Evolutionary conservation across 768 basidiomycete genomes (phyloP).

Genomic region (Mycena amicta): DNA sequence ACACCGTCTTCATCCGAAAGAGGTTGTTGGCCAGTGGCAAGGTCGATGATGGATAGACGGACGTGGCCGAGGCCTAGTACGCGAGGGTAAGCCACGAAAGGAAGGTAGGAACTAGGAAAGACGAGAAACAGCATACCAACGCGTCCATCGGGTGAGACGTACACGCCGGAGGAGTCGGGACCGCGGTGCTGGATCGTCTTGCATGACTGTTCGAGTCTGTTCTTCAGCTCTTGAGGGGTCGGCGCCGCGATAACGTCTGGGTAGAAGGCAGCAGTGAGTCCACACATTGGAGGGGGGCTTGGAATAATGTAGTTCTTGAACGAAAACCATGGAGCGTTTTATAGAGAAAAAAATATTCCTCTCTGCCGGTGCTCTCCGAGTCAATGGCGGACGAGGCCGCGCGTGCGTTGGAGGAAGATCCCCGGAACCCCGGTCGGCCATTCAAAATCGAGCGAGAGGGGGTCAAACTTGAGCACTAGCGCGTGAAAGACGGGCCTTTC

Average conservation of each 20-base stretch:
- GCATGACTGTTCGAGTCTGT: constrained; percentile 7
- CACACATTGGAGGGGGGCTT: background rate
- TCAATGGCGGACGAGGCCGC: too few species aligned
- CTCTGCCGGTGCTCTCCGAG: too few species aligned
- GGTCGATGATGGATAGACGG: constrained; percentile 24
- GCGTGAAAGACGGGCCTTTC: too few species aligned
- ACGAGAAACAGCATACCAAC: constrained; percentile 9
- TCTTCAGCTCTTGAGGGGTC: background rate
- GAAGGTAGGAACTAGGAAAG: too few species aligned
- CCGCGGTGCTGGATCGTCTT: constrained; percentile 17
- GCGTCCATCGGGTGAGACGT: constrained; percentile 15
- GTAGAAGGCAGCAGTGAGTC: background rate
- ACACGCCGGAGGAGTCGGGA: constrained; percentile 16
- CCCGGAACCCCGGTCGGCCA: too few species aligned
- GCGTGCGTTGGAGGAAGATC: too few species aligned
- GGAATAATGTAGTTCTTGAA: too few species aligned
- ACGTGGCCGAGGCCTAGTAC: constrained; percentile 19
- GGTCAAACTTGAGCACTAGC: too few species aligned
- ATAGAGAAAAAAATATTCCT: too few species aligned
- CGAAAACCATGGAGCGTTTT: too few species aligned
- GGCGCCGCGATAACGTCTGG: background rate
- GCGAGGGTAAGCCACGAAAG: background rate
- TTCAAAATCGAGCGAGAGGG: too few species aligned
- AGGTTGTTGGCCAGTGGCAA: constrained; percentile 23
- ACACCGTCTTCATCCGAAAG: constrained; percentile 16